phyloP scores from a whole-genome alignment of 1,284 basidiomycete species.

The Cryptococcus sp. region DNA sequence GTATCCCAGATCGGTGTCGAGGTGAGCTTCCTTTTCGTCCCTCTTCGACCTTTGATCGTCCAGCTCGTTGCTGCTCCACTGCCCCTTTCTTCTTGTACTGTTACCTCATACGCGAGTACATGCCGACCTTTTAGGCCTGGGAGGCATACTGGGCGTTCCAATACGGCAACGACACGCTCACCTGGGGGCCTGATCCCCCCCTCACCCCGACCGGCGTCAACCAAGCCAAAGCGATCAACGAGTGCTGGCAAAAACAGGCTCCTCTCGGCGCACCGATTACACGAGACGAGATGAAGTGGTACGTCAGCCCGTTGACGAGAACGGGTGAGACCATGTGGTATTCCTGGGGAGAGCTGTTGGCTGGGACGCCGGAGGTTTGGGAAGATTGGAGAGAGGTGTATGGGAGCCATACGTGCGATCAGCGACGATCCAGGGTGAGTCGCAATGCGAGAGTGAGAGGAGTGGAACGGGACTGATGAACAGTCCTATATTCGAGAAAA shows the following conservation, averaged over 20 bases:
- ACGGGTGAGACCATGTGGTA: slow-evolving; percentile 63
- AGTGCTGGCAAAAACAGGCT: slow-evolving; percentile 58
- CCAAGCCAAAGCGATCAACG: slow-evolving; percentile 57
- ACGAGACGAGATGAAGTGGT: slow-evolving; percentile 51
- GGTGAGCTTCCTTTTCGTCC: slow-evolving; percentile 37
- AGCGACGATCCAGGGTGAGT: slow-evolving; percentile 49
- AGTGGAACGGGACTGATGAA: background rate
- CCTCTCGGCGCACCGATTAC: slow-evolving; percentile 57
- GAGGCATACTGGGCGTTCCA: slow-evolving; percentile 60
- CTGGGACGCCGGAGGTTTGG: slow-evolving; percentile 34
- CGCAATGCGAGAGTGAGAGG: background rate
- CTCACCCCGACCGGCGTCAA: slow-evolving; percentile 61
- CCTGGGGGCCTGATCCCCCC: slow-evolving; percentile 76
- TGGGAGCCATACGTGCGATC: slow-evolving; percentile 45
- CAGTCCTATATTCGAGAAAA: slow-evolving; percentile 52
- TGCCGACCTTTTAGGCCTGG: slow-evolving; percentile 37
- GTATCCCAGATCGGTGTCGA: slow-evolving; percentile 63
- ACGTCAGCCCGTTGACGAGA: slow-evolving; percentile 66
- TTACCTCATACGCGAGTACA: no score
- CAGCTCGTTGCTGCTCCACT: no score
- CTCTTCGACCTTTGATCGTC: background rate
- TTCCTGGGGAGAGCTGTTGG: slow-evolving; percentile 55
- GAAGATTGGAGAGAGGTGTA: slow-evolving; percentile 45
- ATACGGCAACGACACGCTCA: slow-evolving; percentile 63
- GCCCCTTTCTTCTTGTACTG: no score